phyloP scores from a whole-genome alignment of 2,329 filamentous ascomycete genomes.

The Xylaria hypoxylon region DNA sequence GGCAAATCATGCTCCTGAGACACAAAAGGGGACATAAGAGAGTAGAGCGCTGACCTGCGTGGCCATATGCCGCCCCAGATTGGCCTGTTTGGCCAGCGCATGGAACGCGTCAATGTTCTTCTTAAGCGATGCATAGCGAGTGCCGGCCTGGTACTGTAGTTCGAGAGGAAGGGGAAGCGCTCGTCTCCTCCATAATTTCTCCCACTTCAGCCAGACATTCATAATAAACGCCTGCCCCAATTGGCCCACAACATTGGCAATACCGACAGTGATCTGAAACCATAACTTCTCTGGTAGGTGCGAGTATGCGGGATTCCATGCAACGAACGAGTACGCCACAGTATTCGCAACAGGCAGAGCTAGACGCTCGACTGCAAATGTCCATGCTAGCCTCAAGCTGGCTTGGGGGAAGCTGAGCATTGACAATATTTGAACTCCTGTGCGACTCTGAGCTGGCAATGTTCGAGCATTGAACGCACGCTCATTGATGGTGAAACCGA shows the following conservation, averaged over 20 bases:
- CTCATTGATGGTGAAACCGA: slow-evolving; percentile 26
- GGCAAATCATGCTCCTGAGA: too few relatives aligned
- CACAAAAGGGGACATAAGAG: too few relatives aligned
- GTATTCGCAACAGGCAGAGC: slow-evolving; percentile 29
- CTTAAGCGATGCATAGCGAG: slow-evolving; percentile 26
- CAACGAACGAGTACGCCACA: slow-evolving; percentile 29
- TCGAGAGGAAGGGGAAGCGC: slow-evolving; percentile 14
- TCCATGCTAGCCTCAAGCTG: slow-evolving; percentile 29
- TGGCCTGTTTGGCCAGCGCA: slow-evolving; percentile 27
- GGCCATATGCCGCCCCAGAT: slow-evolving; percentile 21
- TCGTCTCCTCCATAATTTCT: slow-evolving; percentile 21
- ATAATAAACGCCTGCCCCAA: slow-evolving; percentile 30
- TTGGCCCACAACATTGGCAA: slow-evolving; percentile 29
- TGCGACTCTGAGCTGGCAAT: slow-evolving; percentile 28
- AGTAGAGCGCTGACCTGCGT: slow-evolving; percentile 11
- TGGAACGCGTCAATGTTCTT: slow-evolving; percentile 24
- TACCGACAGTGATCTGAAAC: slow-evolving; percentile 31
- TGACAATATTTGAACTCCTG: slow-evolving; percentile 22
- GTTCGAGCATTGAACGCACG: slow-evolving; percentile 31
- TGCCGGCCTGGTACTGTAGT: slow-evolving; percentile 22
- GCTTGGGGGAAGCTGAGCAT: slow-evolving; percentile 29
- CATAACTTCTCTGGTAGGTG: slow-evolving; percentile 28
- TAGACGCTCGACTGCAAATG: slow-evolving; percentile 30
- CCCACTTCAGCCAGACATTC: slow-evolving; percentile 29
- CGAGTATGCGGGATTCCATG: slow-evolving; percentile 27